Conservation (phyloP, 2,329 filamentous ascomycete species). For the Diaporthe aspalathi region DNA sequence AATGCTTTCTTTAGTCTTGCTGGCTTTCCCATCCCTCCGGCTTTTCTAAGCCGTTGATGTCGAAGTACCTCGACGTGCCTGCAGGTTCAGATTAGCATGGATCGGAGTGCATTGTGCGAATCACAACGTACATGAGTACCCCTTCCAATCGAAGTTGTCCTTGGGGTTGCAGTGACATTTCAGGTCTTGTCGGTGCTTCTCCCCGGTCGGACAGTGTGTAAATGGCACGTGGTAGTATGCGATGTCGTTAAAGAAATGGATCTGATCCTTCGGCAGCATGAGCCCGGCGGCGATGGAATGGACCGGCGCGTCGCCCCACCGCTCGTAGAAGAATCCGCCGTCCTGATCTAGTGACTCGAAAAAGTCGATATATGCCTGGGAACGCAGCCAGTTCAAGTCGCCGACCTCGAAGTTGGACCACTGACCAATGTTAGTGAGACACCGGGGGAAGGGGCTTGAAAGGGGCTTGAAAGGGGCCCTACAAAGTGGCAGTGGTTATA, state of each 20-base stretch:
- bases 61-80: slow-evolving; percentile 90
- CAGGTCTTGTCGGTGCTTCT: slow-evolving; percentile 83
- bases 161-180: slow-evolving; percentile 95
- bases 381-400: slow-evolving; percentile 92
- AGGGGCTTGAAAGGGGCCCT: slow-evolving; percentile 60
- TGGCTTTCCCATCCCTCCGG: slow-evolving; percentile 87
- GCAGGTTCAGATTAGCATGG: slow-evolving; percentile 5
- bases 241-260: slow-evolving; percentile 99
- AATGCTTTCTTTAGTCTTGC: slow-evolving; percentile 56
- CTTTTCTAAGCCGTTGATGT: slow-evolving; percentile 83
- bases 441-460: too few species aligned
- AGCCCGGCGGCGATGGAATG: slow-evolving; percentile 95
- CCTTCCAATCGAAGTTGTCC: slow-evolving; percentile 99
- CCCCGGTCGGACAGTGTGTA: slow-evolving; percentile 94
- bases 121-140: slow-evolving; percentile 87
- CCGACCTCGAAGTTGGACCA: slow-evolving; percentile 99
- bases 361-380: slow-evolving; percentile 88
- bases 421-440: slow-evolving; percentile 54
- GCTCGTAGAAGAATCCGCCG: slow-evolving; percentile 98
- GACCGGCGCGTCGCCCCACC: slow-evolving; percentile 97
- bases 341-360: slow-evolving; percentile 89
- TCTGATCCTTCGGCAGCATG: slow-evolving; percentile 89
- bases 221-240: slow-evolving; percentile 98
- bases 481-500: slow-evolving; percentile 99
- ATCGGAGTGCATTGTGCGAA: slow-evolving; percentile 33